phyloP scores from a whole-genome alignment of 2,329 filamentous ascomycete genomes.

The Ceratocystis diversiconidia region DNA sequence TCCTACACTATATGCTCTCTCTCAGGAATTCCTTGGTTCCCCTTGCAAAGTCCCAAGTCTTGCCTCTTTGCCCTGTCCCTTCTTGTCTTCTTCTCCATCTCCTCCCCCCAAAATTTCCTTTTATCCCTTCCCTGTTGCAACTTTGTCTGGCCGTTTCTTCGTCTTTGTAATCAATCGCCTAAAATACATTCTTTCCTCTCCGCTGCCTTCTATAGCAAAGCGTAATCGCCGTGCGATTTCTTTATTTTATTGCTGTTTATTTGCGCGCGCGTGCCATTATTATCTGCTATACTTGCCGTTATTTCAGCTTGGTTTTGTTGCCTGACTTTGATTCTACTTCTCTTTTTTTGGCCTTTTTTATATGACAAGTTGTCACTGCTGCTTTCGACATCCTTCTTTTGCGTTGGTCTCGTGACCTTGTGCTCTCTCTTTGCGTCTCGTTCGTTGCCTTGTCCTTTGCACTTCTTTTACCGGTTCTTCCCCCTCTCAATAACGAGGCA shows the following conservation, averaged over 20 bases:
- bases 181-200: background rate
- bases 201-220: background rate
- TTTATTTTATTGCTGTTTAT: background rate
- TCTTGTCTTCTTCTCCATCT: background rate
- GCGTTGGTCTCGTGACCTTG: too few relatives aligned
- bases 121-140: background rate
- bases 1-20: too few relatives aligned
- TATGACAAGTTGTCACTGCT: too few relatives aligned
- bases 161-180: background rate
- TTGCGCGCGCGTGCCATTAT: background rate
- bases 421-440: too few relatives aligned
- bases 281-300: background rate
- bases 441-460: too few relatives aligned
- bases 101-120: background rate
- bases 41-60: too few relatives aligned
- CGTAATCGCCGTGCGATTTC: constrained; percentile 2
- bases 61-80: background rate
- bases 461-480: too few relatives aligned
- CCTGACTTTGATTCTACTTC: background rate
- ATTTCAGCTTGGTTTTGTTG: background rate
- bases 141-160: background rate
- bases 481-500: too few relatives aligned
- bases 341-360: background rate
- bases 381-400: too few relatives aligned
- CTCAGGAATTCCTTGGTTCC: too few relatives aligned